Evolutionary conservation across 441 rosid species (phyloP), one percentile per base, ranked within the genome.

Genomic region (Macaranga tanarius): DNA sequence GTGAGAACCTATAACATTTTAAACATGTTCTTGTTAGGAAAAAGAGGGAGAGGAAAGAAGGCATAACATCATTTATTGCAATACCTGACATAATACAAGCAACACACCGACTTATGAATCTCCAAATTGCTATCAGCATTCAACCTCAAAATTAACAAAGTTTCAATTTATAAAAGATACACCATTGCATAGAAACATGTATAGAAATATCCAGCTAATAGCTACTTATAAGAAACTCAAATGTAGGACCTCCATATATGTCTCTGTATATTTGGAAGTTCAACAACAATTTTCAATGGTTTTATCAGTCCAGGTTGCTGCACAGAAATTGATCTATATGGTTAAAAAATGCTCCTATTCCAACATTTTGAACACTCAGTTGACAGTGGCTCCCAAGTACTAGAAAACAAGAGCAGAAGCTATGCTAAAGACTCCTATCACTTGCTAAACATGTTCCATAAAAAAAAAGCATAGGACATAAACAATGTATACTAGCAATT

Each of bases 1-100:
- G 77, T 92, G 99, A 34, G 96, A 90, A 65, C 97, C 99, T 94
- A 73, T 17, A 64, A 75, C 17, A 71, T 72, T 50, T 13, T 31
- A 69, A 76, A 58, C 52, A 52, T 63, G 55, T 17, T 34, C 22
- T 13, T 50, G 25, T 42, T 69, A 7, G 63, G 66, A 51, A 42
- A 19, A 13, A 22, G 12, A 25, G 22, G 19, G 10, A 3, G 4
- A 55, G 1, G 54, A 70, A 34, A 23, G 38, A 56, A 42, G 9
- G 25, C 42, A 42, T 54, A 56, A 13, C 28, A 57, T 5, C 28
- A 38, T 31, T 10, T 4, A 38, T 40, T 31, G 11, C 2, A 31
- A 22, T 13, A 47, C 31, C 6, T 19, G 26, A 38, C 67, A 65
- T n/a, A 3, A 26, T 10, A 47, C 20, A 38, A 56, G 11, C 25